Percentiles rank a stretch among this genome's conserved stretches.
phyloP scores from a whole-genome alignment of 2,329 filamentous ascomycete species.

The Botrytis galanthina region DNA sequence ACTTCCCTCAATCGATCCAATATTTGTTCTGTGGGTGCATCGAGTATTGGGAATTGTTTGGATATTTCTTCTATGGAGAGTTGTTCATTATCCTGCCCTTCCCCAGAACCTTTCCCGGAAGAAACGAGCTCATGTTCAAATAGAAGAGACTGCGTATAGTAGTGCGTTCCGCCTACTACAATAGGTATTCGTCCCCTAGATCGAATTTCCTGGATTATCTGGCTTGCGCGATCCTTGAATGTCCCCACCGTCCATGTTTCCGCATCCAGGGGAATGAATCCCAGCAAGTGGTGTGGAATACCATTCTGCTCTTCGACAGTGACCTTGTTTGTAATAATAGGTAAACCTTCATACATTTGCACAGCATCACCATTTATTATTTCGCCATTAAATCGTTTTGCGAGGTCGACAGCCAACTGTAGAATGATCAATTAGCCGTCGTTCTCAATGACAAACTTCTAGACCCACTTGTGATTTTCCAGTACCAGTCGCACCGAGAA shows the following conservation, averaged over 20 bases:
- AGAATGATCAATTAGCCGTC: slow-evolving; percentile 23
- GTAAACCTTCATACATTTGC: slow-evolving; percentile 91
- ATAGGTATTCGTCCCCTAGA: slow-evolving; percentile 78
- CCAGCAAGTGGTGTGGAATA: slow-evolving; percentile 84
- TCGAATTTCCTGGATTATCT: slow-evolving; percentile 74
- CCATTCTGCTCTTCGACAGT: slow-evolving; percentile 69
- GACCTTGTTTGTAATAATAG: slow-evolving; percentile 95
- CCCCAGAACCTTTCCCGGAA: slow-evolving; percentile 32
- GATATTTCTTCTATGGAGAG: slow-evolving; percentile 40
- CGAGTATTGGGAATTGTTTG: slow-evolving; percentile 65
- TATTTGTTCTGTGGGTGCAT: slow-evolving; percentile 68
- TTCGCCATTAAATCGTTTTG: slow-evolving; percentile 80
- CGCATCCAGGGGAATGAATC: slow-evolving; percentile 70
- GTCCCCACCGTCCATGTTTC: slow-evolving; percentile 79
- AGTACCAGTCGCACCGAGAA: slow-evolving; percentile 88
- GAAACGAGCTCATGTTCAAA: slow-evolving; percentile 70
- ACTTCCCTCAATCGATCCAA: slow-evolving; percentile 71
- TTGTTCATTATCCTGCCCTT: slow-evolving; percentile 33
- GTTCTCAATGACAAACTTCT: background rate
- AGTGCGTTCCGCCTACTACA: slow-evolving; percentile 90
- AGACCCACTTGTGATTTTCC: slow-evolving; percentile 78
- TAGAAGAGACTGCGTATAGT: slow-evolving; percentile 86
- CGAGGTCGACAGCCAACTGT: slow-evolving; percentile 73
- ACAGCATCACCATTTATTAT: slow-evolving; percentile 97
- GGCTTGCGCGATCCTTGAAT: slow-evolving; percentile 69